These are phyloP conservation scores for Choiromyces venosus DNA, from an alignment of 495 filamentous ascomycete species.

Conservation along the genomic window DNA sequence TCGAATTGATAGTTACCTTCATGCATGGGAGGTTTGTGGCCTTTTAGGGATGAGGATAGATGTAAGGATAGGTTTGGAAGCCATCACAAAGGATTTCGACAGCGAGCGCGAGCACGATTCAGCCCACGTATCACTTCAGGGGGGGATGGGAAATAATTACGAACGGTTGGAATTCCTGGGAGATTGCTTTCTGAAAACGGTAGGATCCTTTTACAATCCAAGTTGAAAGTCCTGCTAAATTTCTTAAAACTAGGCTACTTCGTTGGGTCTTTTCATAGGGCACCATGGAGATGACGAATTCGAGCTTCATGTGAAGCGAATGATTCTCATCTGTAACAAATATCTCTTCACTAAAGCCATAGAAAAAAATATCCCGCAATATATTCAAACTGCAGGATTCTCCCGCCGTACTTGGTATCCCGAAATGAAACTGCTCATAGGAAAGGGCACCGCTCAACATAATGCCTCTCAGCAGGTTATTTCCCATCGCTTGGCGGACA, in stretches of 20 bases:
- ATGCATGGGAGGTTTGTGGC: slow-evolving; percentile 67
- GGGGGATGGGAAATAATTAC: slow-evolving; percentile 95
- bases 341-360: slow-evolving; percentile 75
- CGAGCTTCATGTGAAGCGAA: slow-evolving; percentile 82
- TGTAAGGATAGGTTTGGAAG: slow-evolving; percentile 72
- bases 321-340: slow-evolving; percentile 86
- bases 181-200: slow-evolving; percentile 90
- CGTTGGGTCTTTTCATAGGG: slow-evolving; percentile 70
- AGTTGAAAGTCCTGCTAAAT: neutral
- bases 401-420: slow-evolving; percentile 50
- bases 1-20: slow-evolving; percentile 72
- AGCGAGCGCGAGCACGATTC: slow-evolving; percentile 73
- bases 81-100: slow-evolving; percentile 90
- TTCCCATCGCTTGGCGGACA: slow-evolving; percentile 71
- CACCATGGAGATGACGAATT: slow-evolving; percentile 77
- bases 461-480: slow-evolving; percentile 46
- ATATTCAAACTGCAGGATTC: slow-evolving; percentile 76
- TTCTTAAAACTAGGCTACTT: slow-evolving; percentile 56
- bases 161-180: slow-evolving; percentile 92
- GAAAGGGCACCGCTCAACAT: slow-evolving; percentile 51
- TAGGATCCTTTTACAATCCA: slow-evolving; percentile 2
- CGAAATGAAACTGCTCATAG: slow-evolving; percentile 51
- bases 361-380: slow-evolving; percentile 64
- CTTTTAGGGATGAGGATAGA: slow-evolving; percentile 52
- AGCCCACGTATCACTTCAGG: slow-evolving; percentile 67